Base-by-base conservation (phyloP, 2,329 filamentous ascomycete species). In the Cryphonectria nitschkei region DNA sequence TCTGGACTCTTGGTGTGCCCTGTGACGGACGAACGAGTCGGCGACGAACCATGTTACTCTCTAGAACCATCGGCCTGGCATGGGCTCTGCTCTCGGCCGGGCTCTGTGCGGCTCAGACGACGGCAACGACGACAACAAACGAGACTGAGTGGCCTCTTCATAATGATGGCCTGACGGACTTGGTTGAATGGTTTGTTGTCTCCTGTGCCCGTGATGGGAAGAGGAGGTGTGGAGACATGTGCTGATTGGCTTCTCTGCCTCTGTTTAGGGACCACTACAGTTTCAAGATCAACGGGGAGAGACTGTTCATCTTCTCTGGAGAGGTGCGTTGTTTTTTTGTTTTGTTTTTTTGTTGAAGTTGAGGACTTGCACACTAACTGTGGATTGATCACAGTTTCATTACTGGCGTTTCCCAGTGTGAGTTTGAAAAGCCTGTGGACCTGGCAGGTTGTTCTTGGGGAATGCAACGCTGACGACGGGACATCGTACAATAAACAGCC, bases 321-420 rank as follows among this genome's bases (percentile, higher is more conserved):
- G 81, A 83, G 75, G 80, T 81, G 74, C 52, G 74, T 61, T 3
- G 26, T 22, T 39, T 39, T 13, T 43, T 13, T 7, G 6, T 19
- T 5, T 7, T 5, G 2, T 3, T 13, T 16, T 14, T 37, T 1
- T 39, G 37, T 39, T 39, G 37, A 9, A 4, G 37, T 6, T 2
- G 29, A 13, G 37, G 34, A 37, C 22, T 39, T 13, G 29, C 37
- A n/a, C 29, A 29, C 61, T 64, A 43, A 56, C 37, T 13, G 16
- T 29, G 19, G 32, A 67, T 75, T 50, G n/a, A 22, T 6, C 13
- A 2, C 37, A 81, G 78, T 83, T 83, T 39, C 81, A 83, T 62
- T 82, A 82, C 50, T 83, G 80, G 79, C 76, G 81, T 68, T 78
- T 80, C n/a, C 82, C 81, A 9, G 81, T 83, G 81, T 82, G 76